Evolutionary conservation across 192 early-diverging fungal species (phyloP), one percentile per base, ranked within the genome.

Genomic region (Umbelopsis ramanniana): DNA sequence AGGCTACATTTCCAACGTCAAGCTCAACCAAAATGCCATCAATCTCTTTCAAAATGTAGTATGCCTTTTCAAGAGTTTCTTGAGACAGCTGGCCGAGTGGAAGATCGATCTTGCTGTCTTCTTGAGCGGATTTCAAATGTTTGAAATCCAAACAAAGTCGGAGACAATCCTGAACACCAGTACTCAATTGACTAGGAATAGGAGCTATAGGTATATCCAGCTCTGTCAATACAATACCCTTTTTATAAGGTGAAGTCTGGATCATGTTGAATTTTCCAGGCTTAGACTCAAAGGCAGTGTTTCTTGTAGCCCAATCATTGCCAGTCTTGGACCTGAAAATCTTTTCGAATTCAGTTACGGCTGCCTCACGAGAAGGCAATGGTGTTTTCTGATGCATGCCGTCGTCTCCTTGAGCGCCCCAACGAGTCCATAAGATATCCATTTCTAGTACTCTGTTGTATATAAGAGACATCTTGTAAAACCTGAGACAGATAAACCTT

Each of bases 11-110:
- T 15, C 21, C 11, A 0, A 22, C 35, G 33, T 21, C 12, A 48
- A 71, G 14, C 10, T 47, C 23, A 33, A 71, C 29, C 8, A 89
- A 26, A 38, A 80, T 84, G 5, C 81, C 77, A 23, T 84, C 73
- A 38, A 95, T 85, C 68, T 79, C 29, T 46, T 85, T 86, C 48
- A 95, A 78, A 33, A 88, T 84, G 14, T 79, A 35, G 60, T 87
- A 88, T 35, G 88, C 90, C 53, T 83, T 73, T 24, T 86, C 76
- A 50, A 94, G 87, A 11, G 84, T 86, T 0, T 68, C 71, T 68
- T 91, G 89, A 37, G 86, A 88, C 6, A 94, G 80, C 70, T 94
- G 90, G 37, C 93, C 93, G 6, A 94, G 77, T 6, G 93, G 93
- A 82, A 94, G 92, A 48, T 89, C 92, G 52, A 94, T 85, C 60